phyloP scores from a whole-genome alignment of 140 eudicot species.

The Senecio squalidus region DNA sequence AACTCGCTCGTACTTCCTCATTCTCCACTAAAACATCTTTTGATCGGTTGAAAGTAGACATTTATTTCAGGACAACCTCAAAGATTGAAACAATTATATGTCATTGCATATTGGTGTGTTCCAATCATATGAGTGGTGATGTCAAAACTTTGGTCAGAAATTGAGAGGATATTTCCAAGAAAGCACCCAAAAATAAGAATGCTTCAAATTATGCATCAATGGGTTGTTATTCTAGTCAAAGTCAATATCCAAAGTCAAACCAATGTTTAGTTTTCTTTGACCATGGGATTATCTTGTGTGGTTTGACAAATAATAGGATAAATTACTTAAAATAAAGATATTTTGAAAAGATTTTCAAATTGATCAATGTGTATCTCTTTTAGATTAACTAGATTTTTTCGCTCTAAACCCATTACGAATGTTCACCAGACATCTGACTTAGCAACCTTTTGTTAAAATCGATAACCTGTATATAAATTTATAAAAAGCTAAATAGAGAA shows the following conservation, averaged over 20 bases:
- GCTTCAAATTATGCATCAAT: slow-evolving; percentile 7
- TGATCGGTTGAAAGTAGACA: too few relatives aligned
- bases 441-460: too few relatives aligned
- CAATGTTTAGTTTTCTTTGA: slow-evolving; percentile 9
- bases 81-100: too few relatives aligned
- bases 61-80: too few relatives aligned
- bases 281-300: slow-evolving; percentile 3
- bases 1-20: too few relatives aligned
- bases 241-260: slow-evolving; percentile 10
- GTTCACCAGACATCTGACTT: too few relatives aligned
- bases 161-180: slow-evolving; percentile 20
- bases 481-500: too few relatives aligned
- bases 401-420: too few relatives aligned
- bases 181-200: slow-evolving; percentile 13
- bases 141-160: slow-evolving; percentile 19
- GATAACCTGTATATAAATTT: too few relatives aligned
- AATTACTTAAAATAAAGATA: background rate
- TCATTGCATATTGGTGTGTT: slow-evolving; percentile 9
- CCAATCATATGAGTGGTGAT: background rate
- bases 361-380: too few relatives aligned
- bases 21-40: too few relatives aligned
- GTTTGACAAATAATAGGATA: slow-evolving; percentile 11
- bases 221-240: slow-evolving; percentile 23
- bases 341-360: background rate
- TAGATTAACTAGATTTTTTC: too few relatives aligned